Percentiles rank a stretch among this genome's conserved stretches.
phyloP scores from a whole-genome alignment of 257 asterid genomes.

The Nyctanthes arbortristis region DNA sequence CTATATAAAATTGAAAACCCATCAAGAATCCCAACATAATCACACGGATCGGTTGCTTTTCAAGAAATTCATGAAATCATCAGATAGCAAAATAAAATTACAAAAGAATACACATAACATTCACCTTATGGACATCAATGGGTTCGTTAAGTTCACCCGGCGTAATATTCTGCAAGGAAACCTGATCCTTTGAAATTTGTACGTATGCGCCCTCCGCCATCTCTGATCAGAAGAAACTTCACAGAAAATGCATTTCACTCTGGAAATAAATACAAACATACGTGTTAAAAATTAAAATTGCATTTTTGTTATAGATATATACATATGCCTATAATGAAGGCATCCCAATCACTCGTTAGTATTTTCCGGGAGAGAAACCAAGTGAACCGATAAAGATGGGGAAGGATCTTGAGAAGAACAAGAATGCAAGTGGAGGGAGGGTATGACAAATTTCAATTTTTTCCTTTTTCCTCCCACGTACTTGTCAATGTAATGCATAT shows the following conservation, averaged over 20 bases:
- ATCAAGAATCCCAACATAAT: not conserved
- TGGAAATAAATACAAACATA: too few relatives aligned
- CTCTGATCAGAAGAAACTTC: slow-evolving; percentile 21
- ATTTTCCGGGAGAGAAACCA: not conserved
- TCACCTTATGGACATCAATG: slow-evolving; percentile 64
- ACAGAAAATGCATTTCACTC: not conserved
- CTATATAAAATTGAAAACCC: not conserved
- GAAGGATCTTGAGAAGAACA: not conserved
- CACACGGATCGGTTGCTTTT: not conserved
- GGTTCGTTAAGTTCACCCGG: slow-evolving; percentile 87
- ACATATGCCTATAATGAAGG: not conserved
- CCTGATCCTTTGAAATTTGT: slow-evolving; percentile 60
- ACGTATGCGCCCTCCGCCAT: slow-evolving; percentile 70
- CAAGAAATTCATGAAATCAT: not conserved
- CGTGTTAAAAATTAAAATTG: too few relatives aligned
- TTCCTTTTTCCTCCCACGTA: not conserved
- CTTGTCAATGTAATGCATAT: too few relatives aligned
- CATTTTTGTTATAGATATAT: not conserved
- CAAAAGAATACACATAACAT: not conserved
- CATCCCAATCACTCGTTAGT: not conserved
- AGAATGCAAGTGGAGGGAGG: not conserved
- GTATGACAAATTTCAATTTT: not conserved
- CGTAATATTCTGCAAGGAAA: slow-evolving; percentile 46
- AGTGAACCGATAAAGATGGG: not conserved
- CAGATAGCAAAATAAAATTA: not conserved